These are phyloP conservation scores for Hemileccinum impolitum DNA, from an alignment of 768 basidiomycete genomes.

Conservation along the genomic window DNA sequence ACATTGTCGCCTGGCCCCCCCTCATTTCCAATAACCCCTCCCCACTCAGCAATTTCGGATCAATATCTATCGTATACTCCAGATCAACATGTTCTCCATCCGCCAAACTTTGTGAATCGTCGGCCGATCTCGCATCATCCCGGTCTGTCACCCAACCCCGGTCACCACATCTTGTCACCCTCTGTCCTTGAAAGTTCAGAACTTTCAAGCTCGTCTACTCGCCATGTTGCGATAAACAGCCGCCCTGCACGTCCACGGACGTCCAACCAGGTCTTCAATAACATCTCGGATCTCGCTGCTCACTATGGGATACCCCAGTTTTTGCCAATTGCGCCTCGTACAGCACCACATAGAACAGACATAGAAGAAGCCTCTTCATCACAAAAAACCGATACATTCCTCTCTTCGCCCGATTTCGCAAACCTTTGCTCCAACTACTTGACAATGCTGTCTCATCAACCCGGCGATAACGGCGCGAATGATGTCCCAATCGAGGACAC, in stretches of 20 bases:
- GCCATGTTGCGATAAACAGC: constrained; percentile 59
- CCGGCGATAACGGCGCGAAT: constrained; percentile 37
- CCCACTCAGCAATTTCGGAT: constrained; percentile 49
- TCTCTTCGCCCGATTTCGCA: constrained; percentile 36
- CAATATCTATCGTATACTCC: constrained; percentile 32
- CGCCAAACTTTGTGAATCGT: constrained; percentile 42
- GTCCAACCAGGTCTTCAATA: constrained; percentile 58
- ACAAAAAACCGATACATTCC: constrained; percentile 22
- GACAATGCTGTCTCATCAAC: constrained; percentile 59
- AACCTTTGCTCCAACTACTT: constrained; percentile 61
- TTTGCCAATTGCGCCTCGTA: constrained; percentile 65
- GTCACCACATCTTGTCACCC: constrained; percentile 38
- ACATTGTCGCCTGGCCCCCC: constrained; percentile 45
- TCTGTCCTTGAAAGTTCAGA: constrained; percentile 45
- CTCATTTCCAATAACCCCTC: constrained; percentile 22
- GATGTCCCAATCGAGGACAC: constrained; percentile 31
- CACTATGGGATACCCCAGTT: constrained; percentile 78
- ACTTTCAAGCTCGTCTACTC: constrained; percentile 51
- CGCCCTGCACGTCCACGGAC: constrained; percentile 62
- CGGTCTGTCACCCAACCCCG: constrained; percentile 37
- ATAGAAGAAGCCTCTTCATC: constrained; percentile 33
- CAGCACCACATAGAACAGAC: constrained; percentile 44
- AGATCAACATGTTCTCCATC: constrained; percentile 44
- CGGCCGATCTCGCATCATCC: constrained; percentile 38
- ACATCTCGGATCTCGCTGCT: constrained; percentile 64